Evolutionary conservation across 2,329 filamentous ascomycete species (phyloP).

Genomic region (Pyricularia grisea): DNA sequence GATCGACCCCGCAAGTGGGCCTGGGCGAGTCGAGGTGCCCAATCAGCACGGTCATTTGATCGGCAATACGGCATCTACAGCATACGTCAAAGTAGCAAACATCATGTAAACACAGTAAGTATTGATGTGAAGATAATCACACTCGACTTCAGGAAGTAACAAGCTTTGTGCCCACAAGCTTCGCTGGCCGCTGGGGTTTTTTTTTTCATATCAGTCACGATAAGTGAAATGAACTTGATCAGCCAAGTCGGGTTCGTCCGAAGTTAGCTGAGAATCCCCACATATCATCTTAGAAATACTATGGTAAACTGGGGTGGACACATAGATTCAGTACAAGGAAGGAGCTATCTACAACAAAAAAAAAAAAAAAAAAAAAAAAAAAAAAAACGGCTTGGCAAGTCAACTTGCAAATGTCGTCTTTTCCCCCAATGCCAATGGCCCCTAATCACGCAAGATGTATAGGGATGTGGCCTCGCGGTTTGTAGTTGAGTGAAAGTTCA

Average conservation of each 20-base stretch:
- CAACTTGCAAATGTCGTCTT: no score
- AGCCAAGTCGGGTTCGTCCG: neutral
- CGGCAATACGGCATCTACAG: neutral
- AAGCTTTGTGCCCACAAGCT: neutral
- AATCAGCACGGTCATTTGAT: neutral
- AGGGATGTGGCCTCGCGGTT: neutral
- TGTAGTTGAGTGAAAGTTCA: neutral
- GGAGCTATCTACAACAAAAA: no score
- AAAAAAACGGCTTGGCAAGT: no score
- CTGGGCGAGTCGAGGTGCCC: neutral
- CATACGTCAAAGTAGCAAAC: neutral
- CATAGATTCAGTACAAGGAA: no score
- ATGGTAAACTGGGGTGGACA: no score
- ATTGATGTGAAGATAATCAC: neutral
- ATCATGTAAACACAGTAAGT: neutral
- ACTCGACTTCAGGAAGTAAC: neutral
- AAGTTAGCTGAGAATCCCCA: neutral
- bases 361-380: no score
- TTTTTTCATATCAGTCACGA: neutral
- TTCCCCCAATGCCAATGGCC: neutral
- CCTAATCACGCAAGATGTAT: neutral
- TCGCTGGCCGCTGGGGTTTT: neutral
- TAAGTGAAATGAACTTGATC: neutral
- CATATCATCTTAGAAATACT: neutral
- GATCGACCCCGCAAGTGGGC: neutral